Evolutionary conservation across 352 stramenopile genomes (phyloP).

Genomic region (Peronospora belbahrii): DNA sequence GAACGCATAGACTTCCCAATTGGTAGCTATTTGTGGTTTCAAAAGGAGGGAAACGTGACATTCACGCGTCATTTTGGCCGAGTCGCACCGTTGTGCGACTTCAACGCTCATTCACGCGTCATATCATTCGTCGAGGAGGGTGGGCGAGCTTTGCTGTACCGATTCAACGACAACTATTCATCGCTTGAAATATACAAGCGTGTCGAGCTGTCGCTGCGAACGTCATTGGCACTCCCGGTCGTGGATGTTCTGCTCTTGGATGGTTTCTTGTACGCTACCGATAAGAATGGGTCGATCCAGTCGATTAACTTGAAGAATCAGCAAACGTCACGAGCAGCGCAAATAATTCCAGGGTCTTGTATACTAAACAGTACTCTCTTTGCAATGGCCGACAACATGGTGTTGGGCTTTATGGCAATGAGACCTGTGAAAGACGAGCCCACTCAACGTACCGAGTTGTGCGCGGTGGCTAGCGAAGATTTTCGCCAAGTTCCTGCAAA

Average conservation of each 20-base stretch:
- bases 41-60: background rate
- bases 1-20: conserved; percentile 22
- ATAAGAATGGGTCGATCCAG: conserved; percentile 25
- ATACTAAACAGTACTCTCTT: conserved; percentile 12
- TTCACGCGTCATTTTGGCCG: conserved; percentile 11
- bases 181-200: conserved; percentile 26
- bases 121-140: conserved; percentile 21
- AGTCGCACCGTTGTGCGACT: conserved; percentile 13
- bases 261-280: conserved; percentile 28
- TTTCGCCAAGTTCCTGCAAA: conserved; percentile 28
- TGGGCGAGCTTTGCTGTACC: conserved; percentile 20
- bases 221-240: conserved; percentile 17
- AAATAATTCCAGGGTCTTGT: conserved; percentile 11
- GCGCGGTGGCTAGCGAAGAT: conserved; percentile 30
- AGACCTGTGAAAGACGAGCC: background rate
- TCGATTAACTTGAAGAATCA: conserved; percentile 39
- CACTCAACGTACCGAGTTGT: conserved; percentile 1
- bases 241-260: conserved; percentile 18
- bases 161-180: conserved; percentile 22
- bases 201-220: conserved; percentile 18
- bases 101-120: conserved; percentile 16
- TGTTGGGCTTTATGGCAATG: conserved; percentile 18
- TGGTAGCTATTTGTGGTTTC: background rate
- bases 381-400: conserved; percentile 24
- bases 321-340: conserved; percentile 30